Evolutionary conservation across 768 basidiomycete genomes (phyloP).

Genomic region (Tricholoma saponaceum): DNA sequence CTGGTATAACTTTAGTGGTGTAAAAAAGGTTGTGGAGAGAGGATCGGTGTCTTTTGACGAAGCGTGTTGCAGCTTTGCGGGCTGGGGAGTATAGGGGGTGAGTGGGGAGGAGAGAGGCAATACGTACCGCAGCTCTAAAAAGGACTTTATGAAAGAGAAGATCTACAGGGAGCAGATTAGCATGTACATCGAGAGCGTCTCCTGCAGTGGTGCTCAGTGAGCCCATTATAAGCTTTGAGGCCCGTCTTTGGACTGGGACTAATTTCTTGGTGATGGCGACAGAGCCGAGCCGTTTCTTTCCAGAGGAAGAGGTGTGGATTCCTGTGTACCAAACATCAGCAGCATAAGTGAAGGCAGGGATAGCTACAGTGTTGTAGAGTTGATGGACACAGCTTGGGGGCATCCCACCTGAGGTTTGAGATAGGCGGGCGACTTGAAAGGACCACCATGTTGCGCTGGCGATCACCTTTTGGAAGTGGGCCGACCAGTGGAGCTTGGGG

Average conservation of each 20-base stretch:
- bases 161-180: too few species aligned
- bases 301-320: too few species aligned
- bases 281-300: neutral
- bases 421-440: neutral
- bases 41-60: too few species aligned
- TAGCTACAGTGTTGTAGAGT: neutral
- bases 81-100: neutral
- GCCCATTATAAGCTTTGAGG: too few species aligned
- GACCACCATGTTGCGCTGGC: slow-evolving; percentile 4
- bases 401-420: neutral
- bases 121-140: neutral
- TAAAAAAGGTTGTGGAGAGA: too few species aligned
- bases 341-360: neutral
- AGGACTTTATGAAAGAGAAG: neutral
- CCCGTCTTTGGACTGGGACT: neutral
- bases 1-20: too few species aligned
- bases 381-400: neutral
- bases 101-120: neutral
- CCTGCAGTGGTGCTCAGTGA: too few species aligned
- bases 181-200: neutral
- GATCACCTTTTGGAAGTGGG: too few species aligned
- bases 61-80: too few species aligned
- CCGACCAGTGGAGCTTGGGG: too few species aligned
- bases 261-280: neutral
- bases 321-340: neutral